Evolutionary conservation across 2,329 filamentous ascomycete species (phyloP).

Genomic region (Colletotrichum simmondsii): DNA sequence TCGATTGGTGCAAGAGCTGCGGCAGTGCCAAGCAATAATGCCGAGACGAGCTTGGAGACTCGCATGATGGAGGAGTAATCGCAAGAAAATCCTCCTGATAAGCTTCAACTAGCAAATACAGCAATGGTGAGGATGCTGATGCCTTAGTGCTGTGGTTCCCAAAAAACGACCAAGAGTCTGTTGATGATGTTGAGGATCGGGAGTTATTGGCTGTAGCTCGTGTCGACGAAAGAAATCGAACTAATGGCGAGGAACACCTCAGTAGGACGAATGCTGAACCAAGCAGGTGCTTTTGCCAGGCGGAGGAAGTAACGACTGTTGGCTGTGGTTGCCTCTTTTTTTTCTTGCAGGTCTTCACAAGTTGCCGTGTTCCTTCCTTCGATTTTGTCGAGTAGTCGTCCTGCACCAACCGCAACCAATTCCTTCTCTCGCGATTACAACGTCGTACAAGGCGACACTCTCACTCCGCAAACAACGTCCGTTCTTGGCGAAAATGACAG

Average conservation of each 20-base stretch:
- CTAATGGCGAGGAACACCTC: background rate
- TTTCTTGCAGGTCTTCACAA: background rate
- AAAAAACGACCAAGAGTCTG: slow-evolving; percentile 7
- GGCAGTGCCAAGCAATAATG: slow-evolving; percentile 48
- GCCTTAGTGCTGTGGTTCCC: slow-evolving; percentile 1
- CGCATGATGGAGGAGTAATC: slow-evolving; percentile 47
- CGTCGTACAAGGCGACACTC: background rate
- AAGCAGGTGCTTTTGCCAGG: background rate
- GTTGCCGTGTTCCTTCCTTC: slow-evolving; percentile 8
- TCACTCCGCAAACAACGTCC: slow-evolving; percentile 6
- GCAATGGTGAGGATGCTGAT: background rate
- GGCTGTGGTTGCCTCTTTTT: slow-evolving; percentile 3
- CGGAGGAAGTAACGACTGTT: background rate
- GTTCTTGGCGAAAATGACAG: slow-evolving; percentile 11
- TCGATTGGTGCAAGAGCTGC: slow-evolving; percentile 60
- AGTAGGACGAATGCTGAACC: background rate
- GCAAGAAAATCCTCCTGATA: slow-evolving; percentile 1
- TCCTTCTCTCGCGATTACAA: slow-evolving; percentile 6
- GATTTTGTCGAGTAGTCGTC: background rate
- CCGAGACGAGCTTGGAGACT: slow-evolving; percentile 43
- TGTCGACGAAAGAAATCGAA: background rate
- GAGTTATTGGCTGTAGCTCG: background rate
- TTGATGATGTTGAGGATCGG: background rate
- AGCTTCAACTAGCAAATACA: background rate
- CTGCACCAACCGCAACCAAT: background rate